phyloP scores from a whole-genome alignment of 2,329 filamentous ascomycete genomes.

The Colletotrichum sp. region DNA sequence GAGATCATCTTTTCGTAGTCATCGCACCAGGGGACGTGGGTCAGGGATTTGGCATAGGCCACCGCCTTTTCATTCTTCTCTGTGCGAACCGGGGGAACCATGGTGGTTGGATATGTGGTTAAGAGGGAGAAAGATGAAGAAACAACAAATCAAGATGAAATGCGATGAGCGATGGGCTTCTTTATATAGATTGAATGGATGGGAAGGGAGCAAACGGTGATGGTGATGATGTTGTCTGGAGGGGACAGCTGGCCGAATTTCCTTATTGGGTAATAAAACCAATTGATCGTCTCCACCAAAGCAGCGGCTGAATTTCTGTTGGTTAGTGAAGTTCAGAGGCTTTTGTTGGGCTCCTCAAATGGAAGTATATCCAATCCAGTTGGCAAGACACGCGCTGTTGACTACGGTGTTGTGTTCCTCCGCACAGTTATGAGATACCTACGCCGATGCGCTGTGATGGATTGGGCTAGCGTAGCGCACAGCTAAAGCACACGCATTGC shows the following conservation, averaged over 20 bases:
- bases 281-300: neutral
- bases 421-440: neutral
- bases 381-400: neutral
- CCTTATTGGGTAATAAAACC: neutral
- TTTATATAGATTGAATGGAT: neutral
- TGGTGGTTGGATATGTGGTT: accelerated
- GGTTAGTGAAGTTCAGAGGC: neutral
- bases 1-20: constrained; percentile 71
- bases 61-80: constrained; percentile 43
- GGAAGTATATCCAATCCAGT: neutral
- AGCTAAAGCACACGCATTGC: neutral
- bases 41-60: constrained; percentile 49
- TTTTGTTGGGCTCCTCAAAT: neutral
- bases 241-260: neutral
- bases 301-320: neutral
- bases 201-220: neutral
- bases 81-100: neutral
- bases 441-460: accelerated
- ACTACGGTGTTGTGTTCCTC: neutral
- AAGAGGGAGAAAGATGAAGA: neutral
- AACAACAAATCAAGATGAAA: accelerated
- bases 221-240: neutral
- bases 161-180: neutral
- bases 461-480: neutral
- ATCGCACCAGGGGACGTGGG: constrained; percentile 61